phyloP scores from a whole-genome alignment of 352 stramenopile species.

The Ophiocytium majus region DNA sequence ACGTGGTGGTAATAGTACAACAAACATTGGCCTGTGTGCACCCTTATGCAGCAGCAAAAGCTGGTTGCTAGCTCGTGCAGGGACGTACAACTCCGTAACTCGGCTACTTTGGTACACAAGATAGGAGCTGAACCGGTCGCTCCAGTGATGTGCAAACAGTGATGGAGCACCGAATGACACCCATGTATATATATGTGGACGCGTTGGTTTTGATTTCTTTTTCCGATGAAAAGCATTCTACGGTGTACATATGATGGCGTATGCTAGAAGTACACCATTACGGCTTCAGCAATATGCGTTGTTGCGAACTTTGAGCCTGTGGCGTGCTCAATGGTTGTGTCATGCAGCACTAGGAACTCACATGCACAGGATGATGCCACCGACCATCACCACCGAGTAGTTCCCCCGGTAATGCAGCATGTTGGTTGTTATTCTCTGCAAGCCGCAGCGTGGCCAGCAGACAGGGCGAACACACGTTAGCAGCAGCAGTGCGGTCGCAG shows the following conservation, averaged over 20 bases:
- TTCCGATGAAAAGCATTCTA: neutral
- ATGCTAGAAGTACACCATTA: neutral
- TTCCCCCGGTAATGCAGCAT: conserved; percentile 54
- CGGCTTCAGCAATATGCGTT: neutral
- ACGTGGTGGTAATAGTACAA: too few relatives aligned
- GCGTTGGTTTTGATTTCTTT: too few relatives aligned
- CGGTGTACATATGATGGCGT: neutral
- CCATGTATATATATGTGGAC: too few relatives aligned
- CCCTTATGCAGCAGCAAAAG: too few relatives aligned
- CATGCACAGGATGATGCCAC: conserved; percentile 42
- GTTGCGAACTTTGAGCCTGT: neutral
- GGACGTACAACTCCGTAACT: too few relatives aligned
- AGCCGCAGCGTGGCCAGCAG: neutral
- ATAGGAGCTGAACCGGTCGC: too few relatives aligned
- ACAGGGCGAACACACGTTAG: neutral
- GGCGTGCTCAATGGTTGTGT: neutral
- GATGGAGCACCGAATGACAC: too few relatives aligned
- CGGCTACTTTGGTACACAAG: too few relatives aligned
- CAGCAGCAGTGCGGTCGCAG: too few relatives aligned
- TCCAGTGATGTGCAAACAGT: too few relatives aligned
- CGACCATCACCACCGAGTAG: conserved; percentile 35
- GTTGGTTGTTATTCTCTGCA: conserved; percentile 48
- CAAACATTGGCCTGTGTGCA: too few relatives aligned
- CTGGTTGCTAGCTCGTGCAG: too few relatives aligned
- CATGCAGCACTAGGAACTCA: conserved; percentile 20